Conservation (phyloP, 2,329 filamentous ascomycete genomes). For the Grosmannia penicillata region DNA sequence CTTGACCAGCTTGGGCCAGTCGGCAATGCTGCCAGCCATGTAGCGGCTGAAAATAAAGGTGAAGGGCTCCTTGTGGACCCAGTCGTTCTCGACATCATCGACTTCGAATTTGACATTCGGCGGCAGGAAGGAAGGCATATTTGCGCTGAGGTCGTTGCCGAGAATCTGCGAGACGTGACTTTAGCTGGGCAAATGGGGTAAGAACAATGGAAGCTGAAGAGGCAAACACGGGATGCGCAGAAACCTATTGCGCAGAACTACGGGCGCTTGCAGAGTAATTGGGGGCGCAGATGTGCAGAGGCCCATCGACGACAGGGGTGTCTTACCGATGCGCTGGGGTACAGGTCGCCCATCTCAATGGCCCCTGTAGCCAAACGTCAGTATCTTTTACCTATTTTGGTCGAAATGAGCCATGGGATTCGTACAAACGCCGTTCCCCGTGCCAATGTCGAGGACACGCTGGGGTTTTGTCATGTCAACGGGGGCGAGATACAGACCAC, state of each 20-base stretch:
- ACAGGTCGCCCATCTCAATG: constrained; percentile 5
- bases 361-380: constrained; percentile 9
- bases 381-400: too few relatives aligned
- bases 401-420: too few relatives aligned
- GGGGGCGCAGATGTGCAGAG: too few relatives aligned
- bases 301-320: too few relatives aligned
- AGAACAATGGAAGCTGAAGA: too few relatives aligned
- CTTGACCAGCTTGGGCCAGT: constrained; percentile 10
- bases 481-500: constrained; percentile 4
- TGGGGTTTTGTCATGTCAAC: constrained; percentile 3
- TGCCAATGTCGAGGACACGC: constrained; percentile 9
- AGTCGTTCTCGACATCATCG: constrained; percentile 11
- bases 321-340: constrained; percentile 4
- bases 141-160: constrained; percentile 12
- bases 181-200: constrained; percentile 2
- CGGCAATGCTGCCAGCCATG: constrained; percentile 8
- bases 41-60: constrained; percentile 10
- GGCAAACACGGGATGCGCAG: too few relatives aligned
- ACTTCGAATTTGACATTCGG: constrained; percentile 12
- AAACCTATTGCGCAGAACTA: too few relatives aligned
- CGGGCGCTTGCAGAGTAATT: too few relatives aligned
- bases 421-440: constrained; percentile 7
- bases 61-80: constrained; percentile 9
- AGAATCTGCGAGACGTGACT: constrained; percentile 3
- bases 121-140: constrained; percentile 11